These are phyloP conservation scores for Sporisorium graminicola DNA, from an alignment of 1,284 basidiomycete species.

Conservation along the genomic window DNA sequence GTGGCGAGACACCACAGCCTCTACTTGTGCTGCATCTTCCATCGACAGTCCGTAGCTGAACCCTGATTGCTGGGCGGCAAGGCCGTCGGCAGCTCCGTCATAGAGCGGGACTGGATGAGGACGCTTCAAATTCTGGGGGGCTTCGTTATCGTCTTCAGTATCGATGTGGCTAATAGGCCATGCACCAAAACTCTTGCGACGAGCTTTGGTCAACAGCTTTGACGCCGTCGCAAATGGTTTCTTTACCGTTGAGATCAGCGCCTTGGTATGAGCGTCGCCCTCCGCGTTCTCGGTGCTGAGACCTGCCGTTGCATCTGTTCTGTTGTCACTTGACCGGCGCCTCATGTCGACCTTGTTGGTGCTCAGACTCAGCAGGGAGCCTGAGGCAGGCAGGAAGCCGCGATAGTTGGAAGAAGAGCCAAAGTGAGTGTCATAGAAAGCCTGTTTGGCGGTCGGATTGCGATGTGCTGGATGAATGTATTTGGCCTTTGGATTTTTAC, in stretches of 20 bases:
- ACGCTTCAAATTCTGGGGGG: background rate
- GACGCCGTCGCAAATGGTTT: slow-evolving; percentile 33
- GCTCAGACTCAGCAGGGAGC: slow-evolving; percentile 11
- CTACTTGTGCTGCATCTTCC: slow-evolving; percentile 43
- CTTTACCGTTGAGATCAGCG: slow-evolving; percentile 24
- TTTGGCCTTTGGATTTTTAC: slow-evolving; percentile 16
- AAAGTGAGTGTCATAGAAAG: slow-evolving; percentile 61
- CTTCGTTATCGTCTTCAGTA: background rate
- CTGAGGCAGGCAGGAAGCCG: slow-evolving; percentile 28
- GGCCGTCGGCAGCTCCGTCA: slow-evolving; percentile 14
- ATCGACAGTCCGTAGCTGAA: slow-evolving; percentile 44
- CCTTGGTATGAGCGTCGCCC: background rate
- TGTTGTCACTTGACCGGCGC: slow-evolving; percentile 23
- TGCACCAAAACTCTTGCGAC: slow-evolving; percentile 23
- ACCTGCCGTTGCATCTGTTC: background rate
- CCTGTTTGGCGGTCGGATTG: slow-evolving; percentile 59
- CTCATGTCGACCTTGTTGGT: slow-evolving; percentile 4
- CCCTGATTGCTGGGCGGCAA: slow-evolving; percentile 34
- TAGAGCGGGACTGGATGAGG: slow-evolving; percentile 29
- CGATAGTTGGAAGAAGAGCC: slow-evolving; percentile 50
- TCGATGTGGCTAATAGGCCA: background rate
- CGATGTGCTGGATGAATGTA: slow-evolving; percentile 53
- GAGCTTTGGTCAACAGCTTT: slow-evolving; percentile 28
- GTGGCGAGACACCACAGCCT: slow-evolving; percentile 39
- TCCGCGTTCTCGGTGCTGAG: background rate